A percentile compares a stretch with the other conserved stretches of the same genome.
These are phyloP conservation scores for Phanerochaete sordida DNA, from an alignment of 768 basidiomycete species.

Conservation along the genomic window DNA sequence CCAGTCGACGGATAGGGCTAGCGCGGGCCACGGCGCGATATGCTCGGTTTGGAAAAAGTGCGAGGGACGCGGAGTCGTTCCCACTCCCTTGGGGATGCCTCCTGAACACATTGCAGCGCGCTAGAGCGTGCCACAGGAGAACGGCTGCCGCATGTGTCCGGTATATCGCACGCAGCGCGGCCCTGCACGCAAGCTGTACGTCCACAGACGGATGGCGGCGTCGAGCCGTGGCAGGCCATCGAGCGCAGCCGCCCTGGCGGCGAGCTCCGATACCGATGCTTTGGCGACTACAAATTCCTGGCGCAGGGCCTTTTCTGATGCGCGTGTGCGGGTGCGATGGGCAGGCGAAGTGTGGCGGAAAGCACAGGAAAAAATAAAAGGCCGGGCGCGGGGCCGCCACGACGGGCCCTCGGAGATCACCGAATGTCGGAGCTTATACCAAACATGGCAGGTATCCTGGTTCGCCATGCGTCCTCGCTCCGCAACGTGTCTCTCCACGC, in stretches of 20 bases:
- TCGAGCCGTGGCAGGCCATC: not conserved
- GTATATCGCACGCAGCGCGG: too few relatives aligned
- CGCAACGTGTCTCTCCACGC: not conserved
- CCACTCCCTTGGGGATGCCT: not conserved
- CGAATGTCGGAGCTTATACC: not conserved
- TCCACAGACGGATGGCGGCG: not conserved
- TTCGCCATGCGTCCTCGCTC: not conserved
- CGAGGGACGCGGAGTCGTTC: constrained; percentile 25
- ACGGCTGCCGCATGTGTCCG: too few relatives aligned
- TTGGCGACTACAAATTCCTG: too few relatives aligned
- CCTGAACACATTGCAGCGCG: too few relatives aligned
- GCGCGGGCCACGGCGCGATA: too few relatives aligned
- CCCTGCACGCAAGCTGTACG: not conserved
- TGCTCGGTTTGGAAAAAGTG: too few relatives aligned
- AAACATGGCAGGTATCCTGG: not conserved
- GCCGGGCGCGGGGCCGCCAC: not conserved
- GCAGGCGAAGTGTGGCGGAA: not conserved
- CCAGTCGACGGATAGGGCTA: too few relatives aligned
- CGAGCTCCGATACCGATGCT: too few relatives aligned
- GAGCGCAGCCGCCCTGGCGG: not conserved
- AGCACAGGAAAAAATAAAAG: not conserved
- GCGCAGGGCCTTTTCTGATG: not conserved
- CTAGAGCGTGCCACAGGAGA: too few relatives aligned
- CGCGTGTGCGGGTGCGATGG: not conserved
- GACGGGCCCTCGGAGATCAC: not conserved